Evolutionary conservation across 2,329 filamentous ascomycete species (phyloP).

Genomic region (Epichloe baconii): DNA sequence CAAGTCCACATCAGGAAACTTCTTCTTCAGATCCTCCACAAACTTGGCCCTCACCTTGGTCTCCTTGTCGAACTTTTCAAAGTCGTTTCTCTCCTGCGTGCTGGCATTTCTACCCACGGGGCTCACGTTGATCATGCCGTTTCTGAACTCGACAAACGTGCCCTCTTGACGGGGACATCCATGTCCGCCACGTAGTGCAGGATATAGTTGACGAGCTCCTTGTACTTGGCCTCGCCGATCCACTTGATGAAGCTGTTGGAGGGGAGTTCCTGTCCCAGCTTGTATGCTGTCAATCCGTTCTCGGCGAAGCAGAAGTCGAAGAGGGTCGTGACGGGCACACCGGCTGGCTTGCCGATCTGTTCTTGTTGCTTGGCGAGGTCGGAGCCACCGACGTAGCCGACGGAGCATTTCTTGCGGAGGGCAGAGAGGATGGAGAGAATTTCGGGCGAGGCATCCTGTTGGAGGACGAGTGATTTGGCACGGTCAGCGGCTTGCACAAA

Average conservation of each 20-base stretch:
- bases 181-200: slow-evolving; percentile 76
- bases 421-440: slow-evolving; percentile 69
- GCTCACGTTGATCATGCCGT: slow-evolving; percentile 81
- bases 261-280: slow-evolving; percentile 61
- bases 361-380: slow-evolving; percentile 92
- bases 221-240: slow-evolving; percentile 76
- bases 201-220: slow-evolving; percentile 61
- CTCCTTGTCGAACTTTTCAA: slow-evolving; percentile 66
- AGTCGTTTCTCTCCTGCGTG: slow-evolving; percentile 67
- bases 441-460: slow-evolving; percentile 57
- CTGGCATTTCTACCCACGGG: slow-evolving; percentile 80
- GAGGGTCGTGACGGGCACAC: slow-evolving; percentile 60
- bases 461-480: background rate
- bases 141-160: slow-evolving; percentile 79
- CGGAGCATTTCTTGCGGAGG: slow-evolving; percentile 76
- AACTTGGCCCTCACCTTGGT: slow-evolving; percentile 66
- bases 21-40: slow-evolving; percentile 62
- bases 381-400: slow-evolving; percentile 87
- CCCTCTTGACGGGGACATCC: slow-evolving; percentile 74
- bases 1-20: slow-evolving; percentile 71
- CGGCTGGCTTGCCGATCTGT: slow-evolving; percentile 59
- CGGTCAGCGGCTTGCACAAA: background rate
- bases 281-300: slow-evolving; percentile 88
- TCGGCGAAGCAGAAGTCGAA: slow-evolving; percentile 98
- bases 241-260: slow-evolving; percentile 81